Conservation (phyloP, 495 filamentous ascomycete genomes). For the Viridothelium virens region DNA sequence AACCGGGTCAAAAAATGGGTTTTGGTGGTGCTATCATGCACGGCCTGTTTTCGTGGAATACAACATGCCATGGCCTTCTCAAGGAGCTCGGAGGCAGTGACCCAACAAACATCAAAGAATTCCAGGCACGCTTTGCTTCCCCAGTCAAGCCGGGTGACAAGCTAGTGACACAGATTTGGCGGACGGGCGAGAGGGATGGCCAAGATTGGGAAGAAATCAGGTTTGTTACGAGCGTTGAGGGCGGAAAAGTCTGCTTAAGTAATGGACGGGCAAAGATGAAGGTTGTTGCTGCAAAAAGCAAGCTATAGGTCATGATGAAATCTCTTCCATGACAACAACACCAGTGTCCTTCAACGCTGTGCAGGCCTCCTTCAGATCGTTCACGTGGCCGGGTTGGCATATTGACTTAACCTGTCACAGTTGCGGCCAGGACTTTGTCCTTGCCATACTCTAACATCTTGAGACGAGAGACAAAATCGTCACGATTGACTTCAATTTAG, state of each 20-base stretch:
- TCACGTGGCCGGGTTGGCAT: neutral
- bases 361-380: neutral
- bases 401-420: slow-evolving; percentile 22
- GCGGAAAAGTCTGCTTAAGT: slow-evolving; percentile 69
- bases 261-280: slow-evolving; percentile 77
- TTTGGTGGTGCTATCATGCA: slow-evolving; percentile 86
- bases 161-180: slow-evolving; percentile 57
- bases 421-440: slow-evolving; percentile 43
- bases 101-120: slow-evolving; percentile 70
- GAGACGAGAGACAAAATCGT: slow-evolving; percentile 76
- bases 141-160: slow-evolving; percentile 73
- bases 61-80: slow-evolving; percentile 66
- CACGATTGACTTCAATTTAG: slow-evolving; percentile 59
- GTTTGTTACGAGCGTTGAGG: slow-evolving; percentile 63
- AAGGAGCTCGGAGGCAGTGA: slow-evolving; percentile 65
- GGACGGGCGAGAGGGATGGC: slow-evolving; percentile 50
- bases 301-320: slow-evolving; percentile 44
- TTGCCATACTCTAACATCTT: slow-evolving; percentile 59
- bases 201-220: slow-evolving; percentile 74
- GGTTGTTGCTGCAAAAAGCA: slow-evolving; percentile 50
- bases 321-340: too few species aligned
- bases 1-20: slow-evolving; percentile 79
- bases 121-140: slow-evolving; percentile 78
- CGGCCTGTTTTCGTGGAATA: slow-evolving; percentile 79
- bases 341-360: neutral